Percentiles rank a stretch among this genome's conserved stretches.
phyloP scores from a whole-genome alignment of 805 yeast genomes.

The Candida incommunis region DNA sequence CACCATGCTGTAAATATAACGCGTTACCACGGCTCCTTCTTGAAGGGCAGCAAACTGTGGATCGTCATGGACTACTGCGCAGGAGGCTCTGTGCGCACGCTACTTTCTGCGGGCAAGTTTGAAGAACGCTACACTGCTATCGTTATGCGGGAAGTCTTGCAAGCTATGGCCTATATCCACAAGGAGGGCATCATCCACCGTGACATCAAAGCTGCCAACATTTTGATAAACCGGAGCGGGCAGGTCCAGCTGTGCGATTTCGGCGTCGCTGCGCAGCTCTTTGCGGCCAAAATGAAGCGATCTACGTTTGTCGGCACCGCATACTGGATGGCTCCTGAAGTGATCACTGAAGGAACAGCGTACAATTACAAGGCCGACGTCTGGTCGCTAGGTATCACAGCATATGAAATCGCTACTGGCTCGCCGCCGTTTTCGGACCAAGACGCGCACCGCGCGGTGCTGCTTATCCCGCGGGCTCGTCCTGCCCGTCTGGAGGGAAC shows the following conservation, averaged over 20 bases:
- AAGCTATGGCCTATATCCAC: slow-evolving; percentile 73
- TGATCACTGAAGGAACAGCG: slow-evolving; percentile 28
- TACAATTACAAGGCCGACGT: slow-evolving; percentile 75
- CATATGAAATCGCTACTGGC: slow-evolving; percentile 91
- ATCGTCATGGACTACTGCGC: slow-evolving; percentile 96
- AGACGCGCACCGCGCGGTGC: slow-evolving; percentile 91
- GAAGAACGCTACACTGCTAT: slow-evolving; percentile 77
- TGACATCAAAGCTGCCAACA: slow-evolving; percentile 93
- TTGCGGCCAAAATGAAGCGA: slow-evolving; percentile 60
- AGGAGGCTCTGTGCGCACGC: slow-evolving; percentile 85
- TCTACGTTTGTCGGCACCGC: slow-evolving; percentile 75
- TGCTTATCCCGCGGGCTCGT: slow-evolving; percentile 77
- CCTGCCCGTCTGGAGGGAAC: slow-evolving; percentile 94
- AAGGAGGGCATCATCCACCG: slow-evolving; percentile 86
- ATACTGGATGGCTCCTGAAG: slow-evolving; percentile 46
- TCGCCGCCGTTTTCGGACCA: slow-evolving; percentile 95
- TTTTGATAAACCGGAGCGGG: slow-evolving; percentile 79
- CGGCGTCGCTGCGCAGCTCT: slow-evolving; percentile 93
- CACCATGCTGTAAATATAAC: slow-evolving; percentile 83
- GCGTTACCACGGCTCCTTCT: slow-evolving; percentile 76
- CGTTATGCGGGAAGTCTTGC: slow-evolving; percentile 66
- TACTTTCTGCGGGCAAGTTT: slow-evolving; percentile 71
- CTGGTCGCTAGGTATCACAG: slow-evolving; percentile 93
- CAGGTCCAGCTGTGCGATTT: slow-evolving; percentile 87
- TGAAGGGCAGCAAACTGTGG: slow-evolving; percentile 88